phyloP scores from a whole-genome alignment of 2,329 filamentous ascomycete species.

The Lomentospora prolificans region DNA sequence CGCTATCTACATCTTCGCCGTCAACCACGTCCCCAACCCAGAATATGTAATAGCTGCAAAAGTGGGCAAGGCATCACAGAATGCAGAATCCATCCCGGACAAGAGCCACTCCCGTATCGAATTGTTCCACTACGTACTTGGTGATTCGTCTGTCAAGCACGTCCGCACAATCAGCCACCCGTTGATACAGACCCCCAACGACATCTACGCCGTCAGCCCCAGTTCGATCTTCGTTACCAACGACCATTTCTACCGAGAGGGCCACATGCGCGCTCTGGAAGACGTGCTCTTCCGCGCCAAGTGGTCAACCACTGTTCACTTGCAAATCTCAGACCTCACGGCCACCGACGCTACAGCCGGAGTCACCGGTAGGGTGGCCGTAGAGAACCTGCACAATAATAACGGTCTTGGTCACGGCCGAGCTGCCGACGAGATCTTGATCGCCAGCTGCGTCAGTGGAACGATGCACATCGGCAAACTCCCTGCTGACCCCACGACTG shows the following conservation, averaged over 20 bases:
- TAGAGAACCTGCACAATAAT: conserved; percentile 37
- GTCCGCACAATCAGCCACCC: conserved; percentile 43
- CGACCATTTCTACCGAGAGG: conserved; percentile 44
- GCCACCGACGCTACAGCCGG: conserved; percentile 19
- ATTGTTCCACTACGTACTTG: conserved; percentile 43
- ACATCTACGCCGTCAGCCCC: conserved; percentile 38
- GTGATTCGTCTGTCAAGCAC: conserved; percentile 29
- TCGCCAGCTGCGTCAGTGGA: conserved; percentile 34
- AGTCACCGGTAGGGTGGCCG: conserved; percentile 32
- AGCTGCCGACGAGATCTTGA: conserved; percentile 28
- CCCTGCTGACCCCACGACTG: conserved; percentile 15
- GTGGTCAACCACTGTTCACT: conserved; percentile 40
- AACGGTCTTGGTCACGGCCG: conserved; percentile 46
- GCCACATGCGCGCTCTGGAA: conserved; percentile 36
- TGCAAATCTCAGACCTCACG: conserved; percentile 11
- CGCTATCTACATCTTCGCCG: conserved; percentile 47
- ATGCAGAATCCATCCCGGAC: conserved; percentile 10
- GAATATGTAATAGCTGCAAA: conserved; percentile 22
- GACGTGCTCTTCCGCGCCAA: conserved; percentile 27
- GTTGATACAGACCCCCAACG: conserved; percentile 47
- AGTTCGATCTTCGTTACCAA: conserved; percentile 48
- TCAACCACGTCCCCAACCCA: conserved; percentile 48
- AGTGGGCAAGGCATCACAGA: conserved; percentile 4
- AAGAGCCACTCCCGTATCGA: conserved; percentile 45
- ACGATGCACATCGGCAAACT: conserved; percentile 31